phyloP scores from a whole-genome alignment of 139 green algal genomes.

The Tetradesmus lagerheimii region DNA sequence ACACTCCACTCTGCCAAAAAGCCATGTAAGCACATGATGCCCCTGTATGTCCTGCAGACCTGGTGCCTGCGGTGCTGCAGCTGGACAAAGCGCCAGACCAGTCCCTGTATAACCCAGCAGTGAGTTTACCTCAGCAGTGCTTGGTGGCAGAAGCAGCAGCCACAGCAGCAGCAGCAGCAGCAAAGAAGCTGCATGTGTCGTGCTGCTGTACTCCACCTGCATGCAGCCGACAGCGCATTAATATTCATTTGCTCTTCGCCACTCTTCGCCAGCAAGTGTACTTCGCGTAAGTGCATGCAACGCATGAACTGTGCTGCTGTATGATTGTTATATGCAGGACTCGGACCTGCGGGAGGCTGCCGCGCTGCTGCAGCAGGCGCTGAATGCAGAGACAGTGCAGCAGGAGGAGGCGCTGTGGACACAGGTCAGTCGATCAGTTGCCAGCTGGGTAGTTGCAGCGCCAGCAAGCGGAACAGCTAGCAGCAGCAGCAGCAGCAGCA shows the following conservation, averaged over 20 bases:
- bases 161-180: too few relatives aligned
- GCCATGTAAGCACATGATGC: too few relatives aligned
- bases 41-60: slow-evolving; percentile 23
- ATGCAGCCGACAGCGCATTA: neutral
- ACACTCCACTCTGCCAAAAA: neutral
- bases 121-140: too few relatives aligned
- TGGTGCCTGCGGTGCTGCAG: slow-evolving; percentile 51
- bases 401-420: slow-evolving; percentile 85
- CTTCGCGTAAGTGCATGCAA: too few relatives aligned
- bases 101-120: slow-evolving; percentile 76
- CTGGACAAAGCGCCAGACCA: slow-evolving; percentile 75
- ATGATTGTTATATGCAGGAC: slow-evolving; percentile 60
- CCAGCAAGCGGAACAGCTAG: neutral
- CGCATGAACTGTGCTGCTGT: neutral
- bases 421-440: slow-evolving; percentile 46
- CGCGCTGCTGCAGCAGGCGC: slow-evolving; percentile 76
- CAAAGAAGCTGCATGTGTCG: too few relatives aligned
- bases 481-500: neutral
- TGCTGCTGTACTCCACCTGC: neutral
- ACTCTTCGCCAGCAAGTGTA: too few relatives aligned
- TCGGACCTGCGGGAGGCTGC: slow-evolving; percentile 77
- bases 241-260: too few relatives aligned
- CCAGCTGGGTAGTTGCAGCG: neutral
- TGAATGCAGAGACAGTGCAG: slow-evolving; percentile 75
- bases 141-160: too few relatives aligned